These are phyloP conservation scores for Rhizopogon vulgaris DNA, from an alignment of 768 basidiomycete genomes.

Conservation along the genomic window DNA sequence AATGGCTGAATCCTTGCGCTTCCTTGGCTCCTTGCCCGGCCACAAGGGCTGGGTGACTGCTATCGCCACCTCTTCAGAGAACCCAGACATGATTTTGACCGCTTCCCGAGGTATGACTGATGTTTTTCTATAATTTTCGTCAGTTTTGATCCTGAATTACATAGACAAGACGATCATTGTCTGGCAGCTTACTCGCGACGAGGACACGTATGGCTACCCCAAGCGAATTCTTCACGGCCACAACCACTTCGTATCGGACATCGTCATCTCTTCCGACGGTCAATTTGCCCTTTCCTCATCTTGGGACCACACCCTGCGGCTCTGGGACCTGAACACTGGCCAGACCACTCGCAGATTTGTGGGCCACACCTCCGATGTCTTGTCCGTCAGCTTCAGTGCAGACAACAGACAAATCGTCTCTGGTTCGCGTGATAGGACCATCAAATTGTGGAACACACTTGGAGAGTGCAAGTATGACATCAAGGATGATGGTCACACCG, in stretches of 20 bases:
- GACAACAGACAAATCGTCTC: conserved; percentile 99
- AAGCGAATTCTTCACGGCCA: conserved; percentile 97
- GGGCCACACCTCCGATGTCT: conserved; percentile 95
- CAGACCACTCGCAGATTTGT: conserved; percentile 94
- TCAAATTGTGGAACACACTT: conserved; percentile 99
- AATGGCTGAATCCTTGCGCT: conserved; percentile 85
- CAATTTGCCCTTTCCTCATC: conserved; percentile 99
- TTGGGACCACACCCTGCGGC: conserved; percentile 99
- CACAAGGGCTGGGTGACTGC: conserved; percentile 99
- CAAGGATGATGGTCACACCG: conserved; percentile 95
- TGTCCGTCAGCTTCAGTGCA: conserved; percentile 98
- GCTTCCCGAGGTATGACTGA: conserved; percentile 81
- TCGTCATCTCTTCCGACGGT: conserved; percentile 98
- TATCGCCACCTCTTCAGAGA: conserved; percentile 96
- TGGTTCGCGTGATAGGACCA: conserved; percentile 91
- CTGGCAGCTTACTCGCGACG: conserved; percentile 95
- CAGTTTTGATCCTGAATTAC: conserved; percentile 23
- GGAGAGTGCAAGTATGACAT: conserved; percentile 99
- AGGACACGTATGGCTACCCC: conserved; percentile 89
- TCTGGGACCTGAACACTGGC: conserved; percentile 99
- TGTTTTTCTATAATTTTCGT: conserved; percentile 5
- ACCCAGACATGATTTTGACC: conserved; percentile 98
- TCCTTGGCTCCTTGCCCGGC: conserved; percentile 86
- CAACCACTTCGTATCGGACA: conserved; percentile 99
- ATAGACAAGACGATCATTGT: conserved; percentile 99